A percentile compares a stretch with the other conserved stretches of the same genome.
Conservation (phyloP, 2,329 filamentous ascomycete species). For the Rutstroemia sp. region DNA sequence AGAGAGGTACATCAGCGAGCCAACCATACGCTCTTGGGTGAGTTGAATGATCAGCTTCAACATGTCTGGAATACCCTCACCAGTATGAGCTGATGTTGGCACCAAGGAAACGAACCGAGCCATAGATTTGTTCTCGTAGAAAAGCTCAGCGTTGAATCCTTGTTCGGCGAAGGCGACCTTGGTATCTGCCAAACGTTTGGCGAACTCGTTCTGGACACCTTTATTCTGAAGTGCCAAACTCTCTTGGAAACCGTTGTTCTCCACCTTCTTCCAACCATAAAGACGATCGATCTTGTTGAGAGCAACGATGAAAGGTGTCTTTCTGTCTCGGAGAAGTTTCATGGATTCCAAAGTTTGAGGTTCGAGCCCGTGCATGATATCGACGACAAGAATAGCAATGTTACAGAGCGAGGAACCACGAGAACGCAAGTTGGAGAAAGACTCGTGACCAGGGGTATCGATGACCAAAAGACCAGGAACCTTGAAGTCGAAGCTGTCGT, state of each 20-base stretch:
- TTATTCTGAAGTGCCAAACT: slow-evolving; percentile 85
- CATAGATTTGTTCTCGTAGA: slow-evolving; percentile 98
- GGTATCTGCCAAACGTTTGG: slow-evolving; percentile 79
- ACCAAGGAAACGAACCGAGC: slow-evolving; percentile 90
- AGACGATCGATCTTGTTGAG: slow-evolving; percentile 99
- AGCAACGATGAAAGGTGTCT: slow-evolving; percentile 96
- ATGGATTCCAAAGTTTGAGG: slow-evolving; percentile 97
- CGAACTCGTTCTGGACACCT: slow-evolving; percentile 90
- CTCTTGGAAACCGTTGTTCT: slow-evolving; percentile 97
- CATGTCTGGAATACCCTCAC: slow-evolving; percentile 98
- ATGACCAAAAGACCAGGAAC: slow-evolving; percentile 94
- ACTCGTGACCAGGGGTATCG: slow-evolving; percentile 99
- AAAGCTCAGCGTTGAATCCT: slow-evolving; percentile 95
- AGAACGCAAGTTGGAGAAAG: slow-evolving; percentile 95
- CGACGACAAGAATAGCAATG: slow-evolving; percentile 96
- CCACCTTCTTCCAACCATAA: slow-evolving; percentile 97
- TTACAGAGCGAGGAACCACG: slow-evolving; percentile 97
- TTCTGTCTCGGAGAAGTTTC: slow-evolving; percentile 83
- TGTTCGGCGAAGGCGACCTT: slow-evolving; percentile 94
- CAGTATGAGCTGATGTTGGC: slow-evolving; percentile 95
- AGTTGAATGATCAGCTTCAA: slow-evolving; percentile 87
- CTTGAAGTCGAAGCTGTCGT: slow-evolving; percentile 90
- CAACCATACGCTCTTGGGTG: slow-evolving; percentile 96
- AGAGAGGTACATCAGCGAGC: slow-evolving; percentile 94
- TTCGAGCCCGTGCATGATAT: slow-evolving; percentile 99